Evolutionary conservation across 306 rosid genomes (phyloP).

Genomic region (Quercus mongolica): DNA sequence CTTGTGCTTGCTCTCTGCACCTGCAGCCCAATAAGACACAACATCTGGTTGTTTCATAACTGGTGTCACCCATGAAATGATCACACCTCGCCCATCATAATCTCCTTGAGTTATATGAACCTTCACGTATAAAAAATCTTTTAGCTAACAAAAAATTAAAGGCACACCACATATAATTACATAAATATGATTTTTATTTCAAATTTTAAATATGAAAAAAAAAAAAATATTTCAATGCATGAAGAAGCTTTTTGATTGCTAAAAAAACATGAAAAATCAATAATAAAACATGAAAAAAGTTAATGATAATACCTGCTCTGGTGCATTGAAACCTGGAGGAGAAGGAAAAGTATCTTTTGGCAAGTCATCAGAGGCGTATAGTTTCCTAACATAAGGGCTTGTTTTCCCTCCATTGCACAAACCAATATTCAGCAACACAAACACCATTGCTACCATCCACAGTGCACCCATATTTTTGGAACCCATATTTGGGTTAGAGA

Average conservation of each 20-base stretch:
- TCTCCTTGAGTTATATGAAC: slow-evolving; percentile 3
- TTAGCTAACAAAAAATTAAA: background rate
- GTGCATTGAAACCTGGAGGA: background rate
- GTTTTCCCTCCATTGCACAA: background rate
- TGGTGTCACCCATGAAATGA: background rate
- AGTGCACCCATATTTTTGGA: background rate
- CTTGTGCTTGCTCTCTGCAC: background rate
- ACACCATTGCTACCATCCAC: background rate
- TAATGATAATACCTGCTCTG: background rate
- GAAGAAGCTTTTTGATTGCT: no score
- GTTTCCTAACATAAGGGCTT: background rate
- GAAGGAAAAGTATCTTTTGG: background rate
- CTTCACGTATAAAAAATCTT: background rate
- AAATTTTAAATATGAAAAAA: background rate
- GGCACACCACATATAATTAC: background rate
- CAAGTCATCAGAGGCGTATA: background rate
- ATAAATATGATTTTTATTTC: background rate
- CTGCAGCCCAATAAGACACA: background rate
- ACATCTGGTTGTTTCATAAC: background rate
- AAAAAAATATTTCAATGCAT: no score
- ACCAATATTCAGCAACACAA: background rate
- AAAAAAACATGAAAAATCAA: no score
- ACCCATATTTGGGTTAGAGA: no score
- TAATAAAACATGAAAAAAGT: background rate
- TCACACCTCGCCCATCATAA: background rate